Conservation (phyloP, 257 asterid species). For the Solanum neorickii region DNA sequence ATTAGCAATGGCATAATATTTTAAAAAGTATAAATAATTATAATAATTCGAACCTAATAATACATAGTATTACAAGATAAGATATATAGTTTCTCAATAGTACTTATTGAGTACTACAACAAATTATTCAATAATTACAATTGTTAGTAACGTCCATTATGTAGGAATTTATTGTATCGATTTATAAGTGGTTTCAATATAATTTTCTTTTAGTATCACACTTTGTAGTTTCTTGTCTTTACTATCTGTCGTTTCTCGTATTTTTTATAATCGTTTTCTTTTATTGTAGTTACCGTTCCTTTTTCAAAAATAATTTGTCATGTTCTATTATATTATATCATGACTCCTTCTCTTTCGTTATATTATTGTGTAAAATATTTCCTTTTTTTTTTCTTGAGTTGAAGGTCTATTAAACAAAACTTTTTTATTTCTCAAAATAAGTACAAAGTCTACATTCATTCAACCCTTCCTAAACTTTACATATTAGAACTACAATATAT, state of each 20-base stretch:
- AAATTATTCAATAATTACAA: not conserved
- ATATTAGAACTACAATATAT: no score
- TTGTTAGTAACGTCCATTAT: not conserved
- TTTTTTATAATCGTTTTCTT: no score
- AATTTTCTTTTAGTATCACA: no score
- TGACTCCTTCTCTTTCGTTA: not conserved
- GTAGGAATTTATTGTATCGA: not conserved
- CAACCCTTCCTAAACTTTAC: no score
- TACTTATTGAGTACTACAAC: not conserved
- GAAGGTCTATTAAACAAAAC: accelerated
- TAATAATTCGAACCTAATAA: not conserved
- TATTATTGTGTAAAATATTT: no score
- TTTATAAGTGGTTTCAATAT: not conserved
- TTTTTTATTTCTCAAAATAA: no score
- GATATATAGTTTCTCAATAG: not conserved
- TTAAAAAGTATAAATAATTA: not conserved
- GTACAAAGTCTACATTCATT: no score
- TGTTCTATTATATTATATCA: not conserved
- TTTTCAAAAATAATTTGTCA: no score
- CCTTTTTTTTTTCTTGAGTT: not conserved
- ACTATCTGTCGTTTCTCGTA: not conserved
- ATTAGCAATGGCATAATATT: no score
- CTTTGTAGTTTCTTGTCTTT: accelerated
- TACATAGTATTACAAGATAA: not conserved
- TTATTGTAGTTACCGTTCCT: no score